phyloP scores from a whole-genome alignment of 192 early-diverging fungal genomes.

The Lobosporangium transversale region DNA sequence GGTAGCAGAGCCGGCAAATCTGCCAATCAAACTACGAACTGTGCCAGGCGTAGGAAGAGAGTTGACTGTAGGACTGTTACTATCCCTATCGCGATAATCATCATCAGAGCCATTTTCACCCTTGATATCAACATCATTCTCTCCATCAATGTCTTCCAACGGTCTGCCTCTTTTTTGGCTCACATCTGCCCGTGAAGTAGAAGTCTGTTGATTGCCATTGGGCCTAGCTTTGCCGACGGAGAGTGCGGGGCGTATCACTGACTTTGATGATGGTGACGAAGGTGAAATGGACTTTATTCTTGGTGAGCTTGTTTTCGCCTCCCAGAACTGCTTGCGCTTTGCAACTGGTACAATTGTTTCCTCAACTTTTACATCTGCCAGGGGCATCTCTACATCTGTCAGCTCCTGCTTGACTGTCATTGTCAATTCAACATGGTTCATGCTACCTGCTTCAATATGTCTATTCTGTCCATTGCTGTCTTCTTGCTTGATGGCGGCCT shows the following conservation, averaged over 20 bases:
- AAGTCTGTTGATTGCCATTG: not conserved
- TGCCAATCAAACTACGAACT: constrained; percentile 23
- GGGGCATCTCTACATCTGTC: not conserved
- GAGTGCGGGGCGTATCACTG: constrained; percentile 5
- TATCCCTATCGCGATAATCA: not conserved
- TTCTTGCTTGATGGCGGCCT: constrained; percentile 20
- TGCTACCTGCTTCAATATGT: not conserved
- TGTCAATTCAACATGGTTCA: not conserved
- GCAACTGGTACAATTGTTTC: constrained; percentile 15
- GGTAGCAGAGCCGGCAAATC: constrained; percentile 27
- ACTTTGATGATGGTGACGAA: not conserved
- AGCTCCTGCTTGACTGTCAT: not conserved
- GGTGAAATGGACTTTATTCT: too few species aligned
- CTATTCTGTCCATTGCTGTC: too few species aligned
- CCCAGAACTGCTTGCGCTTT: constrained; percentile 38
- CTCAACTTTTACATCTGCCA: constrained; percentile 10
- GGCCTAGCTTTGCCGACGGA: constrained; percentile 22
- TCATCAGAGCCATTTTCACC: constrained; percentile 5
- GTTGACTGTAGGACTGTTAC: not conserved
- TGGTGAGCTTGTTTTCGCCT: constrained; percentile 16
- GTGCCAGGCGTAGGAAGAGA: constrained; percentile 32
- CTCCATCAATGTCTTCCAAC: not conserved
- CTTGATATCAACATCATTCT: not conserved
- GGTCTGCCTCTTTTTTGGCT: constrained; percentile 17
- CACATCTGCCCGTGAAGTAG: not conserved